Conservation (phyloP, 1,139 yeast species). For the Kodamaea plutei region DNA sequence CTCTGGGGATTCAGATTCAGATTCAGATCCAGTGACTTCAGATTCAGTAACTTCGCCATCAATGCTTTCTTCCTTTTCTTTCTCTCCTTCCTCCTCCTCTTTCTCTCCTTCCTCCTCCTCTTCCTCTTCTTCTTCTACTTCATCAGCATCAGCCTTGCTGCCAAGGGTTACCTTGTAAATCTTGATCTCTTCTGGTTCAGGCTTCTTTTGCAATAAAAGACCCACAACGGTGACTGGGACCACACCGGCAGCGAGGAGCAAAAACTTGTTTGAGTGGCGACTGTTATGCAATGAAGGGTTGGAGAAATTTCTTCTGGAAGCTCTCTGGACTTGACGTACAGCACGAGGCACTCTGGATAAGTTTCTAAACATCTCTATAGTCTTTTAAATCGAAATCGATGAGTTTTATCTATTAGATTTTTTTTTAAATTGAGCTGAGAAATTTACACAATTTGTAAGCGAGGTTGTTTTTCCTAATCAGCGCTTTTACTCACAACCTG, state of each 20-base stretch:
- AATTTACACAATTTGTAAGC: neutral
- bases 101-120: constrained; percentile 12
- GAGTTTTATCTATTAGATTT: constrained; percentile 1
- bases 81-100: constrained; percentile 11
- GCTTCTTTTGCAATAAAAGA: constrained; percentile 9
- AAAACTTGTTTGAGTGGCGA: constrained; percentile 9
- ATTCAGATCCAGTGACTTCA: constrained; percentile 1
- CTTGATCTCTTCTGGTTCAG: constrained; percentile 7
- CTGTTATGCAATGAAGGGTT: constrained; percentile 8
- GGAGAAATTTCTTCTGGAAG: constrained; percentile 12
- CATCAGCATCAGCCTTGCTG: constrained; percentile 5
- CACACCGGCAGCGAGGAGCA: constrained; percentile 13
- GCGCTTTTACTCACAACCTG: neutral
- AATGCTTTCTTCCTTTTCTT: constrained; percentile 10
- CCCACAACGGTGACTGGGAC: constrained; percentile 13
- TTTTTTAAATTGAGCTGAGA: neutral
- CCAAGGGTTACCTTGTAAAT: constrained; percentile 11
- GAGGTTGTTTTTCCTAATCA: neutral
- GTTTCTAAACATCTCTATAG: constrained; percentile 16
- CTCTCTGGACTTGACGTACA: constrained; percentile 12
- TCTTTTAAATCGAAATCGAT: constrained; percentile 2
- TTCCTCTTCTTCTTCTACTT: constrained; percentile 3
- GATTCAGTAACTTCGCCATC: constrained; percentile 16
- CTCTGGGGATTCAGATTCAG: constrained; percentile 6
- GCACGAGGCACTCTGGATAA: constrained; percentile 10